Conservation (phyloP, 257 asterid genomes). For the Lycium ferocissimum region DNA sequence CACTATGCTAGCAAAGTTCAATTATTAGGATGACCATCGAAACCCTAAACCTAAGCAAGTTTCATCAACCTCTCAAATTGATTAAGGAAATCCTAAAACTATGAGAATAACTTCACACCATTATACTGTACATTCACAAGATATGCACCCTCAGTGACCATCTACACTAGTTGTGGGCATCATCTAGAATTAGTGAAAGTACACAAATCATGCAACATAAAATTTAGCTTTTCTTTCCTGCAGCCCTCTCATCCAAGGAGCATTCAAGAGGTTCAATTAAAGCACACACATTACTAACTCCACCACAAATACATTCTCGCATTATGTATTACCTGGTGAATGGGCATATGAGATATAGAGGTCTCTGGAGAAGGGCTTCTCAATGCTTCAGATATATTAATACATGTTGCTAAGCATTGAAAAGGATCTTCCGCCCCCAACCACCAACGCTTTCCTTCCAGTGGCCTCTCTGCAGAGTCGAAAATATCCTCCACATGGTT, state of each 20-base stretch:
- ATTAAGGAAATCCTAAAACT: constrained; percentile 1
- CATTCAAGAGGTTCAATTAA: constrained; percentile 8
- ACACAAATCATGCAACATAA: background rate
- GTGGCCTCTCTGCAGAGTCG: constrained; percentile 97
- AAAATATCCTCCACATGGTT: constrained; percentile 82
- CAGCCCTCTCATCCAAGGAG: background rate
- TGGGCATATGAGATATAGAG: constrained; percentile 74
- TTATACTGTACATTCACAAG: background rate
- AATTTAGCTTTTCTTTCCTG: background rate
- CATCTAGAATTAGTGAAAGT: background rate
- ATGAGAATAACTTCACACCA: constrained; percentile 25
- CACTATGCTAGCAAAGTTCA: constrained; percentile 17
- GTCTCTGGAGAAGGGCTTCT: constrained; percentile 84
- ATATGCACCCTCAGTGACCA: constrained; percentile 1
- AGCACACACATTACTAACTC: constrained; percentile 14
- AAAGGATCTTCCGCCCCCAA: constrained; percentile 94
- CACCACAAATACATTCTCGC: constrained; percentile 14
- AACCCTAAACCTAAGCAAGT: background rate
- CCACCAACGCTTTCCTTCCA: constrained; percentile 98
- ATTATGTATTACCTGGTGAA: constrained; percentile 79
- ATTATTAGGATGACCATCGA: background rate
- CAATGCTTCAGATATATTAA: constrained; percentile 81
- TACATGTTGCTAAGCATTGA: constrained; percentile 94
- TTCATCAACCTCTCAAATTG: background rate
- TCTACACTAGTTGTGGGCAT: constrained; percentile 12